Evolutionary conservation across 129 eudicot genomes (phyloP).

Genomic region (Centaurea solstitialis): DNA sequence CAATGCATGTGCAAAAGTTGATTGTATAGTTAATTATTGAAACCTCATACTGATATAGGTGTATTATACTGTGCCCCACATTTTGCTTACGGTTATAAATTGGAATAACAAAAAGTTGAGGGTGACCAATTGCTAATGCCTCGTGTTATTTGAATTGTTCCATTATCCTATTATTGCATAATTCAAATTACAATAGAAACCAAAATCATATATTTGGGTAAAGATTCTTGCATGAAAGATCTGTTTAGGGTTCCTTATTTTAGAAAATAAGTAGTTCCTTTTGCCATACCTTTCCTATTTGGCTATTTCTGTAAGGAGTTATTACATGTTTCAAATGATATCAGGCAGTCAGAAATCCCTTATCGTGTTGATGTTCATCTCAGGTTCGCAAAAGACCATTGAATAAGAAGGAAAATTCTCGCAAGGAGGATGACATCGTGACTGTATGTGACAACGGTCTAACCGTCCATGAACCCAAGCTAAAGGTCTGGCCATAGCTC

Average conservation of each 20-base stretch:
- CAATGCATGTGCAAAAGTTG: background rate
- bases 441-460: conserved; percentile 68
- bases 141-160: conserved; percentile 11
- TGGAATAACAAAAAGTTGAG: conserved; percentile 13
- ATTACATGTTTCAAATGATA: conserved; percentile 2
- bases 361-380: conserved; percentile 11
- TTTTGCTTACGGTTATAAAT: conserved; percentile 9
- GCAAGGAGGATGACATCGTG: conserved; percentile 96
- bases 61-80: conserved; percentile 2
- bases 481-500: conserved; percentile 64
- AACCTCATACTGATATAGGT: background rate
- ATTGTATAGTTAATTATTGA: background rate
- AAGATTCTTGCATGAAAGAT: conserved; percentile 4
- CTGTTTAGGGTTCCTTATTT: background rate
- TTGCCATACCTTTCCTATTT: background rate
- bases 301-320: background rate
- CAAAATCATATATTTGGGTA: background rate
- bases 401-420: conserved; percentile 92
- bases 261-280: background rate
- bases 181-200: background rate
- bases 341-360: background rate
- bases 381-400: conserved; percentile 98
- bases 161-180: background rate
- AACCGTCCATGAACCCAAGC: conserved; percentile 91
- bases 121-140: conserved; percentile 9